Percentiles rank a stretch among this genome's conserved stretches.
phyloP scores from a whole-genome alignment of 768 basidiomycete genomes.

The Boletellus emodensis region DNA sequence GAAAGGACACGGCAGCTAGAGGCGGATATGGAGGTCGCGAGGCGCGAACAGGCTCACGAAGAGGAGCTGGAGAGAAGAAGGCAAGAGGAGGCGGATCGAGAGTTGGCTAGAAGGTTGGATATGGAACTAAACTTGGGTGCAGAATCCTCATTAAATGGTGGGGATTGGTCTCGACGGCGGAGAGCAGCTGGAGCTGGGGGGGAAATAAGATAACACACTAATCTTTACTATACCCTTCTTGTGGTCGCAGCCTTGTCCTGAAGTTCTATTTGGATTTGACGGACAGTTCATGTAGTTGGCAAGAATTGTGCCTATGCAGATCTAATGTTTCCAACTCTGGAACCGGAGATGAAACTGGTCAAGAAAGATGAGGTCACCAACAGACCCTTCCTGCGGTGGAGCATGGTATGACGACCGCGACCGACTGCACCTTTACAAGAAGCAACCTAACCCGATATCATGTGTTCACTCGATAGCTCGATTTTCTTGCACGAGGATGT shows the following conservation, averaged over 20 bases:
- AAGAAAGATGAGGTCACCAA: too few relatives aligned
- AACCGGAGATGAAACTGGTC: too few relatives aligned
- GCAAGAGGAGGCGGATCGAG: constrained; percentile 34
- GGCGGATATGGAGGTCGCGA: constrained; percentile 31
- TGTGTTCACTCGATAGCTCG: too few relatives aligned
- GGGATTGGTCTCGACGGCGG: constrained; percentile 5
- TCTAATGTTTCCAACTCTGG: too few relatives aligned
- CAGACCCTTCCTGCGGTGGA: too few relatives aligned
- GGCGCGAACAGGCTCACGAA: constrained; percentile 32
- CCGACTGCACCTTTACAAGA: too few relatives aligned
- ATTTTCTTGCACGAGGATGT: too few relatives aligned
- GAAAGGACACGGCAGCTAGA: constrained; percentile 26
- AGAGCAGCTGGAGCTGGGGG: background rate
- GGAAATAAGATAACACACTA: background rate
- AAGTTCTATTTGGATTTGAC: background rate
- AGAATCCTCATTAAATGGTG: constrained; percentile 23
- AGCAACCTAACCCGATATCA: too few relatives aligned
- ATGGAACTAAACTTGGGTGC: constrained; percentile 32
- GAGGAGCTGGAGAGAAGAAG: constrained; percentile 29
- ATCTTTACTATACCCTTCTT: background rate
- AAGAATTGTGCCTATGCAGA: too few relatives aligned
- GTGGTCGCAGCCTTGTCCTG: background rate
- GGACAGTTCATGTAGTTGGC: too few relatives aligned
- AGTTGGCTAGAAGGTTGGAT: constrained; percentile 47
- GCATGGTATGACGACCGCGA: too few relatives aligned